phyloP scores from a whole-genome alignment of 78 protist genomes.

The Cyanophora paradoxa region DNA sequence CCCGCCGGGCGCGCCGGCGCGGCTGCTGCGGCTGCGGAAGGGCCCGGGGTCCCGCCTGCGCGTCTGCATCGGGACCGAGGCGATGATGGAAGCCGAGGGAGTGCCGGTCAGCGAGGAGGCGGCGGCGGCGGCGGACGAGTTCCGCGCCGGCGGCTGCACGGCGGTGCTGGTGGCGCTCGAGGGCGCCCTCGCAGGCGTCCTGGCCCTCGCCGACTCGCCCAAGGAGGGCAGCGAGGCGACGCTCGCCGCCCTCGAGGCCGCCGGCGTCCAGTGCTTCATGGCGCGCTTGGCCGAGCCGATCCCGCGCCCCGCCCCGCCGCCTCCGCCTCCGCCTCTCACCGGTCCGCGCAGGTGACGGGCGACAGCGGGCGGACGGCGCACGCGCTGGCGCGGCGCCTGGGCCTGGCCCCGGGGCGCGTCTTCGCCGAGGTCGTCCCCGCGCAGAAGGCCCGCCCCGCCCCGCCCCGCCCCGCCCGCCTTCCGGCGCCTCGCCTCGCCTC shows the following conservation, averaged over 20 bases:
- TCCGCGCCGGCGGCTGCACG: background rate
- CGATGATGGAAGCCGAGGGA: background rate
- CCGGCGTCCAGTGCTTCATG: conserved; percentile 20
- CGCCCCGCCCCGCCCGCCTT: background rate
- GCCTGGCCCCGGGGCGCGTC: background rate
- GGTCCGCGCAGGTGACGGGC: conserved; percentile 90
- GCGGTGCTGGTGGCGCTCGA: conserved; percentile 39
- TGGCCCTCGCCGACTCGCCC: conserved; percentile 32
- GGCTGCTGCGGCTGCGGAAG: background rate
- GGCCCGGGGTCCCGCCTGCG: background rate
- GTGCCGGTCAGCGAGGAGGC: conserved; percentile 27
- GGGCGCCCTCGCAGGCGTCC: conserved; percentile 23
- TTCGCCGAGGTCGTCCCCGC: background rate
- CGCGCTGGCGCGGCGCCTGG: conserved; percentile 35
- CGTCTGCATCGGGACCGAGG: background rate
- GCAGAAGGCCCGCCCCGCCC: background rate
- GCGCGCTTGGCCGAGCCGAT: too few relatives aligned
- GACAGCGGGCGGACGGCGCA: conserved; percentile 59
- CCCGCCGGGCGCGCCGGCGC: background rate
- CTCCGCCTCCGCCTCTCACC: too few relatives aligned
- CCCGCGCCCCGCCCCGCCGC: too few relatives aligned
- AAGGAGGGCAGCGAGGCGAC: conserved; percentile 61
- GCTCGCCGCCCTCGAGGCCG: conserved; percentile 11
- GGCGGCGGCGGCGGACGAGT: background rate
- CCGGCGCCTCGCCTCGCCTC: too few relatives aligned